phyloP scores from a whole-genome alignment of 2,329 filamentous ascomycete genomes.

The Phialophora expanda region DNA sequence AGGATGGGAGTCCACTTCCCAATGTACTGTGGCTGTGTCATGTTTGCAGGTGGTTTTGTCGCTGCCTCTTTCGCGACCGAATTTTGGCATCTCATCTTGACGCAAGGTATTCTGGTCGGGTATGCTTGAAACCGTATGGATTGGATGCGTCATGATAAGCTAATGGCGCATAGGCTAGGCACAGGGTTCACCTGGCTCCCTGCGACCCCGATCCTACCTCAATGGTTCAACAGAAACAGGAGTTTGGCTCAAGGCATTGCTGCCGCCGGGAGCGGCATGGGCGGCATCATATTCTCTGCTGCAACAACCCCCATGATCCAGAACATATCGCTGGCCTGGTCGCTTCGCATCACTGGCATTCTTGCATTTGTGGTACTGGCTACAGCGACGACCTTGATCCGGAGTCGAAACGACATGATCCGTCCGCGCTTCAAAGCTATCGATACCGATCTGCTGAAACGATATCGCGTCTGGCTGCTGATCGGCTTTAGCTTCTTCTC shows the following conservation, averaged over 20 bases:
- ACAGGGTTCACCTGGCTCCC: slow-evolving; percentile 41
- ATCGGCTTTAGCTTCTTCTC: slow-evolving; percentile 51
- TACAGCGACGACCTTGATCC: slow-evolving; percentile 40
- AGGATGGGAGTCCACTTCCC: slow-evolving; percentile 36
- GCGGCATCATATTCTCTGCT: slow-evolving; percentile 42
- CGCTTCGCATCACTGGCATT: slow-evolving; percentile 44
- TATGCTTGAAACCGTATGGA: neutral
- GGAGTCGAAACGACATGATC: slow-evolving; percentile 40
- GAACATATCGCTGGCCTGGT: slow-evolving; percentile 40
- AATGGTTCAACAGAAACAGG: slow-evolving; percentile 44
- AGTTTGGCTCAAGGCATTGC: slow-evolving; percentile 44
- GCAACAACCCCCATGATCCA: slow-evolving; percentile 42
- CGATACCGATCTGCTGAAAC: slow-evolving; percentile 37
- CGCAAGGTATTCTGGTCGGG: slow-evolving; percentile 42
- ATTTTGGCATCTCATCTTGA: slow-evolving; percentile 41
- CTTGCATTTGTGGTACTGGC: slow-evolving; percentile 39
- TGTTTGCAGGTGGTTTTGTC: slow-evolving; percentile 39
- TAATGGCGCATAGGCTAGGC: slow-evolving; percentile 30
- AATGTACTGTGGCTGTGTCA: slow-evolving; percentile 38
- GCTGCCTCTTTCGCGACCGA: slow-evolving; percentile 41
- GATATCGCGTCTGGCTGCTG: slow-evolving; percentile 38
- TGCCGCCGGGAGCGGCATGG: slow-evolving; percentile 42
- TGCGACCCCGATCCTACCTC: slow-evolving; percentile 38
- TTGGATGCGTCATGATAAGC: neutral
- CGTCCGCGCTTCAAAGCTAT: slow-evolving; percentile 38